Evolutionary conservation across 371 early-diverging fungal genomes (phyloP).

Genomic region (Globomyces sp.): DNA sequence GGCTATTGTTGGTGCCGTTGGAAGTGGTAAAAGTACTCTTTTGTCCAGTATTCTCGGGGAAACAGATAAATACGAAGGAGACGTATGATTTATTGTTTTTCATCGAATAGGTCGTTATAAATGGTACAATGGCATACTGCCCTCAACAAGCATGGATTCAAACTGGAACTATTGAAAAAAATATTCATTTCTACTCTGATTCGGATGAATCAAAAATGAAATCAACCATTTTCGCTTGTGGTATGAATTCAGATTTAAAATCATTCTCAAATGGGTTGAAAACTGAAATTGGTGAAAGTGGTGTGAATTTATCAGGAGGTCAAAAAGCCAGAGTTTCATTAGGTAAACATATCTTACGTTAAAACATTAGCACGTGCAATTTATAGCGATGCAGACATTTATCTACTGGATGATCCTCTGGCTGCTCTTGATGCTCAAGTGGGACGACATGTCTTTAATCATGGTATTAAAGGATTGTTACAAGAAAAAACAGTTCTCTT

Average conservation of each 20-base stretch:
- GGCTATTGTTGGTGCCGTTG: slow-evolving; percentile 44
- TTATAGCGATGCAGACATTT: slow-evolving; percentile 71
- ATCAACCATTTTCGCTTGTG: slow-evolving; percentile 32
- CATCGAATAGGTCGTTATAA: not conserved
- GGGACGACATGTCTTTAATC: slow-evolving; percentile 70
- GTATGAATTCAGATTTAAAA: slow-evolving; percentile 71
- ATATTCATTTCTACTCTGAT: slow-evolving; percentile 37
- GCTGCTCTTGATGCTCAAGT: slow-evolving; percentile 85
- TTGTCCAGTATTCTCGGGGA: slow-evolving; percentile 31
- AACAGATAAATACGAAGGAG: slow-evolving; percentile 23
- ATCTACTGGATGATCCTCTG: slow-evolving; percentile 69
- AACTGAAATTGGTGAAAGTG: slow-evolving; percentile 85
- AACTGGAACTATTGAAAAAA: slow-evolving; percentile 47
- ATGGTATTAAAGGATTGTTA: slow-evolving; percentile 61
- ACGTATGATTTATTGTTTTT: slow-evolving; percentile 4
- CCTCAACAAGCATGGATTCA: slow-evolving; percentile 51
- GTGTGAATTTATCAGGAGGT: slow-evolving; percentile 81
- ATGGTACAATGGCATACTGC: slow-evolving; percentile 42
- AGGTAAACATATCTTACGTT: not conserved
- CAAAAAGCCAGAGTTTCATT: slow-evolving; percentile 52
- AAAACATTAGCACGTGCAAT: slow-evolving; percentile 49
- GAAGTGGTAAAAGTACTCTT: slow-evolving; percentile 44
- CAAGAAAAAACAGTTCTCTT: slow-evolving; percentile 19
- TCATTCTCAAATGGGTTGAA: slow-evolving; percentile 72
- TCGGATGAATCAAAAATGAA: slow-evolving; percentile 2